Evolutionary conservation across 345 rosid genomes (phyloP), one percentile per base, ranked within the genome.

Genomic region (Syzygium oleosum): DNA sequence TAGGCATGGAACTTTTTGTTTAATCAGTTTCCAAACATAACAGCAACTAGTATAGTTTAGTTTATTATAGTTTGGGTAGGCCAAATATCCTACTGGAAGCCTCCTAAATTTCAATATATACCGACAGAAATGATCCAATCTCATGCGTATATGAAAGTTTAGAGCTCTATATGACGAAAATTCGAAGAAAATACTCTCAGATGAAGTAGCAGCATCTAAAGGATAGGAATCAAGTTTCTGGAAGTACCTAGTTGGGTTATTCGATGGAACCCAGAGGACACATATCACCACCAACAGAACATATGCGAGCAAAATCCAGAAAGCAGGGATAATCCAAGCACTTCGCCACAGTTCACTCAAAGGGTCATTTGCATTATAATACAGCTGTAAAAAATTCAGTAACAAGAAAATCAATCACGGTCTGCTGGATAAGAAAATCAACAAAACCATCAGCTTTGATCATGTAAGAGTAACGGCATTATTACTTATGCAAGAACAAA

Each of bases 261-360:
- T 85, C 13, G 93, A 91, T 34, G 92, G 94, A 86, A 91, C 91
- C 95, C 95, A 92, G 73, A 93, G 93, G 80, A 91, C 52, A 73
- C 94, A 92, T 88, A 93, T 88, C 52, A 90, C 90, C 49, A 90
- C 89, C 92, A 93, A 85, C 85, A 93, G 92, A 38, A 88, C n/a
- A 92, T 87, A 92, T 11, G 94, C 89, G 65, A 92, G 92, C 88
- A 91, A 88, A 86, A 85, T 89, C 93, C 95, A 93, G 91, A 93
- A 92, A 86, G 94, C 95, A 2, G 95, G 92, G 88, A 92, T 92
- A 85, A 90, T 87, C 94, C 94, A 92, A 55, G 94, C 92, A 79
- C 87, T 90, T 86, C 73, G 90, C 94, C 93, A 93, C 84, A 89
- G 85, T 88, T 93, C 95, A 86, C 94, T 91, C 87, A 93, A 90